Conservation (phyloP, 768 basidiomycete genomes). For the Tricholoma sp. region DNA sequence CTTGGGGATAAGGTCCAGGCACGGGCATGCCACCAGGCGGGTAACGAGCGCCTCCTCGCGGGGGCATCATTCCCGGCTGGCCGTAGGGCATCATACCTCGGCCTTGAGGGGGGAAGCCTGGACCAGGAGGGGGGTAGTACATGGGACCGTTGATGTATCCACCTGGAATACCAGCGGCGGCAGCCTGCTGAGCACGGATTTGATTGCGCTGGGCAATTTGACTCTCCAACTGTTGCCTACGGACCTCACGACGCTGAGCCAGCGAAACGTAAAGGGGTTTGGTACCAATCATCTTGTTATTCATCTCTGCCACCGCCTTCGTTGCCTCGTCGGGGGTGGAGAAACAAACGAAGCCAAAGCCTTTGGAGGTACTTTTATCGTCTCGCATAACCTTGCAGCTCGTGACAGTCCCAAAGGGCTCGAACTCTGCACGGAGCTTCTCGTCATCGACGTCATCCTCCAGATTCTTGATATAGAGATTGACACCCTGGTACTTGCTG, state of each 20-base stretch:
- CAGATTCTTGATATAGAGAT: conserved; percentile 99
- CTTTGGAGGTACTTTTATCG: conserved; percentile 88
- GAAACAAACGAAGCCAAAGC: conserved; percentile 99
- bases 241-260: conserved; percentile 96
- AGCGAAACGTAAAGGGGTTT: conserved; percentile 99
- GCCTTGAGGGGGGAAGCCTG: conserved; percentile 77
- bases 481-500: conserved; percentile 98
- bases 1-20: conserved; percentile 65
- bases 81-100: conserved; percentile 78
- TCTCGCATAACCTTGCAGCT: conserved; percentile 99
- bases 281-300: conserved; percentile 99
- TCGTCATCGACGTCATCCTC: conserved; percentile 98
- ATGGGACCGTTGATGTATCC: conserved; percentile 82
- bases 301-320: conserved; percentile 99
- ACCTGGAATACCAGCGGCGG: conserved; percentile 77
- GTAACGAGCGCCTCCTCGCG: conserved; percentile 53
- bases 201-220: conserved; percentile 98
- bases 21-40: conserved; percentile 59
- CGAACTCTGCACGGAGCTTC: conserved; percentile 93
- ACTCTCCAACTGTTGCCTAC: conserved; percentile 96
- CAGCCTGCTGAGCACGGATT: conserved; percentile 94
- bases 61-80: conserved; percentile 83
- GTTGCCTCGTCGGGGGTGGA: conserved; percentile 97
- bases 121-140: conserved; percentile 82
- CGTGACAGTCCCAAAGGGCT: conserved; percentile 94